phyloP scores from a whole-genome alignment of 2,329 filamentous ascomycete genomes.

The Cryphonectria japonica region DNA sequence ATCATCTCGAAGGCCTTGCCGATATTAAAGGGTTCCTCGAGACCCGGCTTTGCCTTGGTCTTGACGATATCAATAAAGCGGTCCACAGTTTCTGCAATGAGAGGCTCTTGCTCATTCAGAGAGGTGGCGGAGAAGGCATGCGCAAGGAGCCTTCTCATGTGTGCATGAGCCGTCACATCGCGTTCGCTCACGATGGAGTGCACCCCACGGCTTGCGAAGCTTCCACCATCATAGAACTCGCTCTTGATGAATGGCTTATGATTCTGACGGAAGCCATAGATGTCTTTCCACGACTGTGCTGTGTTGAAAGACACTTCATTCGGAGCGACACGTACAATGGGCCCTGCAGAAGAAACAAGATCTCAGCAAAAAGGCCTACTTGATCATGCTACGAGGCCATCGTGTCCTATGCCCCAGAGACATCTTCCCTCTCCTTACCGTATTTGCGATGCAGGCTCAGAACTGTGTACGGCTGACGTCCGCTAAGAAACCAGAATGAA shows the following conservation, averaged over 20 bases:
- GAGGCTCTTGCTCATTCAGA: conserved; percentile 3
- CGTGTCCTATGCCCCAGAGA: too few relatives aligned
- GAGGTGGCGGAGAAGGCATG: conserved; percentile 28
- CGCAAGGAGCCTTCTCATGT: conserved; percentile 35
- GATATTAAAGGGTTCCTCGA: conserved; percentile 36
- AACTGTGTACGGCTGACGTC: conserved; percentile 20
- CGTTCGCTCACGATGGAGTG: conserved; percentile 36
- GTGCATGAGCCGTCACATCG: conserved; percentile 33
- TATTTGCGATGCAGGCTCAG: conserved; percentile 16
- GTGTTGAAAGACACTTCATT: conserved; percentile 22
- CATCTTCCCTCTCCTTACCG: background rate
- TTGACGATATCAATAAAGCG: conserved; percentile 1
- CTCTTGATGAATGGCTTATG: conserved; percentile 32
- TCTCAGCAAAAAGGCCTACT: background rate
- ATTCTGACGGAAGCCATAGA: conserved; percentile 30
- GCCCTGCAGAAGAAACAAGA: background rate
- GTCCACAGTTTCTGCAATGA: conserved; percentile 7
- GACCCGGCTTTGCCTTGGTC: background rate
- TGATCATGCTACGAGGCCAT: background rate
- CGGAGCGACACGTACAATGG: conserved; percentile 10
- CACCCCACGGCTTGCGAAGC: conserved; percentile 29
- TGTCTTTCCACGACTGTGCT: conserved; percentile 16
- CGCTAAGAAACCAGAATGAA: conserved; percentile 13
- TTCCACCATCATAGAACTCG: conserved; percentile 36
- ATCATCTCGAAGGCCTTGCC: conserved; percentile 41